phyloP scores from a whole-genome alignment of 129 eudicot species.

The Flaveria linearis region DNA sequence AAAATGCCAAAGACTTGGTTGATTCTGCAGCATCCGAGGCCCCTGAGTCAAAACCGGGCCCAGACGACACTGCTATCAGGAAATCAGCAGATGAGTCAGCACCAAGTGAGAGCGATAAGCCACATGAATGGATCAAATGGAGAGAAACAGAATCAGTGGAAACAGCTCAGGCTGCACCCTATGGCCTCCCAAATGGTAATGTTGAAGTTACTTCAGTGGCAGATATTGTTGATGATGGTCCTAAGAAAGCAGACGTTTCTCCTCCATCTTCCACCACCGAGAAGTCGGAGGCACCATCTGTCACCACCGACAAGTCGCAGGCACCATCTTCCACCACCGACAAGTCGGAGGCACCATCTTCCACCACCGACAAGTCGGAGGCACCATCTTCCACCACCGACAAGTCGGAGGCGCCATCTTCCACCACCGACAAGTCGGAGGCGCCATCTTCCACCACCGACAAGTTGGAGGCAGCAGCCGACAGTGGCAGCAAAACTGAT shows the following conservation, averaged over 20 bases:
- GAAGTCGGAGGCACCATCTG: neutral
- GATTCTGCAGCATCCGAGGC: conserved; percentile 52
- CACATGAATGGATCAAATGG: conserved; percentile 77
- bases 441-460: neutral
- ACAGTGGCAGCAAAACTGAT: conserved; percentile 10
- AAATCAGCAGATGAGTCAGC: conserved; percentile 29
- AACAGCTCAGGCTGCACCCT: conserved; percentile 40
- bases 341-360: conserved; percentile 3
- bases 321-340: neutral
- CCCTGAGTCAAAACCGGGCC: conserved; percentile 33
- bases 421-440: conserved; percentile 26
- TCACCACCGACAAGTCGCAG: too few species aligned
- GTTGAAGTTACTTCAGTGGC: conserved; percentile 30
- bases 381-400: too few species aligned
- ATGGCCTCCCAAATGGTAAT: conserved; percentile 44
- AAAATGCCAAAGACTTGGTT: conserved; percentile 30
- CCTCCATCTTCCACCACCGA: conserved; percentile 31
- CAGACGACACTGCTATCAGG: conserved; percentile 35
- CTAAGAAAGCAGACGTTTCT: conserved; percentile 18
- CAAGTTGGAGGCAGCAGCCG: conserved; percentile 18
- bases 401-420: conserved; percentile 19
- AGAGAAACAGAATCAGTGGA: conserved; percentile 48
- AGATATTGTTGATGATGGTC: conserved; percentile 26
- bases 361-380: too few species aligned
- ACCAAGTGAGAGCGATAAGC: conserved; percentile 48